phyloP scores from a whole-genome alignment of 768 basidiomycete genomes.

The Phaffia tasmanica region DNA sequence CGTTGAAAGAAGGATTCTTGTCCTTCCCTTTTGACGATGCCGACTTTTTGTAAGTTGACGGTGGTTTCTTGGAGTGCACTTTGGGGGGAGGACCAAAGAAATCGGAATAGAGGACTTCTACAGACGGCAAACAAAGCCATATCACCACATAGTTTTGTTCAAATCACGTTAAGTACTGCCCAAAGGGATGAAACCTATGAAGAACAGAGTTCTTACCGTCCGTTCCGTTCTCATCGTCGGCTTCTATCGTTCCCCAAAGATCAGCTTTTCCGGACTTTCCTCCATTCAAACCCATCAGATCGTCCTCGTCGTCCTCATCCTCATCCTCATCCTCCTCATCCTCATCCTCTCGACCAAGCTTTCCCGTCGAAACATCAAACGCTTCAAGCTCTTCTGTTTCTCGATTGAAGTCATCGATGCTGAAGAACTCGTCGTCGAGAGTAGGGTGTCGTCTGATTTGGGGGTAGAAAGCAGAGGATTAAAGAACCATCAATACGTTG shows the following conservation, averaged over 20 bases:
- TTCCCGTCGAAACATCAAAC: slow-evolving; percentile 50
- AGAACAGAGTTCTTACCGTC: slow-evolving; percentile 25
- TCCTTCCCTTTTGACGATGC: slow-evolving; percentile 23
- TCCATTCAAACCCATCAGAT: slow-evolving; percentile 29
- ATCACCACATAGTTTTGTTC: neutral
- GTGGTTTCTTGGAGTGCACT: slow-evolving; percentile 18
- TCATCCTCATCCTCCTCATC: slow-evolving; percentile 45
- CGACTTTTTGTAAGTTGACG: slow-evolving; percentile 2
- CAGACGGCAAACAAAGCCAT: neutral
- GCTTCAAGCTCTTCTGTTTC: slow-evolving; percentile 71
- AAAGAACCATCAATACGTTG: neutral
- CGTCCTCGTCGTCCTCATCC: slow-evolving; percentile 35
- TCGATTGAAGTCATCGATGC: slow-evolving; percentile 73
- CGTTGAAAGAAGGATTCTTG: slow-evolving; percentile 21
- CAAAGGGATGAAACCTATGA: neutral
- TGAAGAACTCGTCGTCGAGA: slow-evolving; percentile 85
- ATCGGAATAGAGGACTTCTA: slow-evolving; percentile 38
- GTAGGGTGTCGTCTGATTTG: slow-evolving; percentile 39
- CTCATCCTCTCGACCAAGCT: slow-evolving; percentile 42
- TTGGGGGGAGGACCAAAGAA: slow-evolving; percentile 38
- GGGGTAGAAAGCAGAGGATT: too few species aligned
- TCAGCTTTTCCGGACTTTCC: slow-evolving; percentile 20
- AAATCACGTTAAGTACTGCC: neutral
- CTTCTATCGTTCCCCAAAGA: slow-evolving; percentile 21
- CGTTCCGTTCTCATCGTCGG: slow-evolving; percentile 10